phyloP scores from a whole-genome alignment of 495 filamentous ascomycete species.

The Cairneyella variabilis region DNA sequence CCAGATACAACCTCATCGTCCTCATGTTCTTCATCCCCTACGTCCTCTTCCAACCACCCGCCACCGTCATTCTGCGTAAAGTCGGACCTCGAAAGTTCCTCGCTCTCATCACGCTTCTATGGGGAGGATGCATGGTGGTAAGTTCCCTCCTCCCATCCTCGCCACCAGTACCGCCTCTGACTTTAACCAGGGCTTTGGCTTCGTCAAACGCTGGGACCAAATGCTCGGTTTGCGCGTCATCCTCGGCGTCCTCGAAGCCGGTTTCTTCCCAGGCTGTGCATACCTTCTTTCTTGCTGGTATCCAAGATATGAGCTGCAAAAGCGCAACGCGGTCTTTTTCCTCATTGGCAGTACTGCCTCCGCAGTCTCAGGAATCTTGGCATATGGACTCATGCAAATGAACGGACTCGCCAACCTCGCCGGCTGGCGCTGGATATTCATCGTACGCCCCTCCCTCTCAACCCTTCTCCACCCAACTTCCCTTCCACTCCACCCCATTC shows the following conservation, averaged over 20 bases:
- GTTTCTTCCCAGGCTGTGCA: conserved; percentile 61
- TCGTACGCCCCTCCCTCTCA: conserved; percentile 14
- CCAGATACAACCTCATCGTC: conserved; percentile 11
- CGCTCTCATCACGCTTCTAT: conserved; percentile 46
- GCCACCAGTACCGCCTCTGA: background rate
- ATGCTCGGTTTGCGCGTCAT: conserved; percentile 54
- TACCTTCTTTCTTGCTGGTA: conserved; percentile 65
- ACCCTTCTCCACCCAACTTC: conserved; percentile 35
- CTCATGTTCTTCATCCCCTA: conserved; percentile 69
- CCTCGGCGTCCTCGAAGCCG: conserved; percentile 60
- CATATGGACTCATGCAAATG: conserved; percentile 62
- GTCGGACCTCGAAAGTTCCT: conserved; percentile 57
- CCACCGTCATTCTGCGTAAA: conserved; percentile 54
- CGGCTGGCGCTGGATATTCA: conserved; percentile 61
- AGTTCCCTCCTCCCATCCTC: background rate
- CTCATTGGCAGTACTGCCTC: conserved; percentile 59
- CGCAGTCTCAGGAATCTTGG: conserved; percentile 58
- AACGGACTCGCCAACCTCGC: conserved; percentile 38
- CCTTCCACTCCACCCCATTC: background rate
- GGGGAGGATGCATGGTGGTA: conserved; percentile 41
- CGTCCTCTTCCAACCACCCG: conserved; percentile 58
- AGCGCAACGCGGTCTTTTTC: conserved; percentile 62
- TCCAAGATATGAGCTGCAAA: conserved; percentile 59
- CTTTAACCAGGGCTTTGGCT: conserved; percentile 36
- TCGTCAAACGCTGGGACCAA: conserved; percentile 44